phyloP scores from a whole-genome alignment of 2,329 filamentous ascomycete genomes.

The Fusarium domesticum region DNA sequence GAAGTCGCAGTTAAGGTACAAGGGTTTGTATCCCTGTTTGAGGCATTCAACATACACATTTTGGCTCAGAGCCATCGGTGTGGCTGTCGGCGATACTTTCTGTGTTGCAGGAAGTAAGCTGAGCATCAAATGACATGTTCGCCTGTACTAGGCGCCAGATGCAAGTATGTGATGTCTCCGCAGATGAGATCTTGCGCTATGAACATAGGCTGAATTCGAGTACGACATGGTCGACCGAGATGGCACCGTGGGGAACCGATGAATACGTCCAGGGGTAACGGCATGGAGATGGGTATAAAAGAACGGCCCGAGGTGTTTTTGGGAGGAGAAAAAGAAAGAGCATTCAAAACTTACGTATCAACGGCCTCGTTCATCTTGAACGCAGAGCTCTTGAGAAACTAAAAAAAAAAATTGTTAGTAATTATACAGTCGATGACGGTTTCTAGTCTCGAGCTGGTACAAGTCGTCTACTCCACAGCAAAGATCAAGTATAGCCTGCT shows the following conservation, averaged over 20 bases:
- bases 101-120: conserved; percentile 29
- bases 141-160: conserved; percentile 9
- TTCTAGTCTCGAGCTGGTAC: no score
- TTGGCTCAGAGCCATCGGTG: conserved; percentile 37
- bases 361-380: conserved; percentile 54
- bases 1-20: conserved; percentile 1
- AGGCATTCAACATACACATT: conserved; percentile 12
- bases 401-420: no score
- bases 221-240: background rate
- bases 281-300: conserved; percentile 2
- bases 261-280: conserved; percentile 7
- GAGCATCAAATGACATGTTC: conserved; percentile 32
- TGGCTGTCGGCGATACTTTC: conserved; percentile 38
- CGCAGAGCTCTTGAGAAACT: conserved; percentile 48
- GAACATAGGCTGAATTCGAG: background rate
- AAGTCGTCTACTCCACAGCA: background rate
- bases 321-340: conserved; percentile 11
- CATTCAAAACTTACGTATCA: conserved; percentile 52
- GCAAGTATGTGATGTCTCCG: conserved; percentile 9
- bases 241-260: background rate
- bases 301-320: conserved; percentile 5
- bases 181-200: conserved; percentile 2
- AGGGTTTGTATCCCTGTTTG: conserved; percentile 20
- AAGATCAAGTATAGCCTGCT: background rate
- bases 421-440: no score